Base-by-base conservation (phyloP, 176 grass and related monocot genomes). In the Cocos nucifera region DNA sequence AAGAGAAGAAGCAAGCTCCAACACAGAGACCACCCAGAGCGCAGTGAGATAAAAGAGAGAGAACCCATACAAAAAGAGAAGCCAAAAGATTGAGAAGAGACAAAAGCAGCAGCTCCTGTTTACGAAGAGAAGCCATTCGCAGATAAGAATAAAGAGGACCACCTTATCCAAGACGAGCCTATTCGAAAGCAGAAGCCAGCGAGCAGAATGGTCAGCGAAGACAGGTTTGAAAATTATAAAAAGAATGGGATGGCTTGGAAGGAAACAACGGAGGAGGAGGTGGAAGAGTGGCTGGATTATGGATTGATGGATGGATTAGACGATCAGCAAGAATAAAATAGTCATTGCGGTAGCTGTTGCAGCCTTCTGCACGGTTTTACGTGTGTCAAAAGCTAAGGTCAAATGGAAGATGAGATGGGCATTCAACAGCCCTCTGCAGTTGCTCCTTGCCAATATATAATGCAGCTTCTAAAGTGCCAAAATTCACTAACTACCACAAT, bases 351-450 rank as follows among this genome's bases (percentile, higher is more conserved):
- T 69, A 30, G 55, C 68, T 55, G 70, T 76, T 44, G 35, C 35
- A 16, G 79, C 76, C 1, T 69, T 89, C 60, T 78, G 82, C 6
- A 71, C 80, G 89, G 28, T 73, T 85, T 51, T 6, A 83, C 23
- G 19, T 78, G 59, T 54, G 66, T n/a, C 50, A 2, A 2, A 84
- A 59, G 63, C 50, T 93, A 58, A 59, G 65, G 53, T 63, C 51
- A n/a, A 72, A 6, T 30, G 5, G 28, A 30, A 30, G 28, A 30
- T 6, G 28, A 30, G 28, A 30, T 2, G 35, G 8, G 10, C 35
- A 14, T 44, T 12, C 9, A 44, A 44, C 35, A 44, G 35, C 35
- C 35, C 3, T 44, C 10, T 12, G 35, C 10, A 12, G 10, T 44
- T 30, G 28, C 35, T 12, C 10, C 35, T 44, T 44, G 35, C 35